Evolutionary conservation across 192 early-diverging fungal genomes (phyloP), one percentile per base, ranked within the genome.

Genomic region (Radiomyces spectabilis): DNA sequence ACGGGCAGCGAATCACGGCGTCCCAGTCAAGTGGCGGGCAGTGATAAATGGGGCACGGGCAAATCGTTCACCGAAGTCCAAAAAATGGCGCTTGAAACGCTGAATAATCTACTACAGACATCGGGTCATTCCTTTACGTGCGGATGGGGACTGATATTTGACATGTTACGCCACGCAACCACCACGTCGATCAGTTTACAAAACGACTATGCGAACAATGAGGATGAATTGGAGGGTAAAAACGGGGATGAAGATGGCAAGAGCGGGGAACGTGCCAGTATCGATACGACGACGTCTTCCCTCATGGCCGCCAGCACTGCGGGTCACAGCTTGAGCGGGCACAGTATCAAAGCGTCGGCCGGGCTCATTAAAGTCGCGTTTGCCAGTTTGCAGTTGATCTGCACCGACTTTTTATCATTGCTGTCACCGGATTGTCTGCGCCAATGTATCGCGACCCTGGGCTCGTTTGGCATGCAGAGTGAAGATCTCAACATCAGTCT

Each of bases 401-500:
- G 94, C 65, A 89, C 88, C 1, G 97, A 99, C 61, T 96, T 97
- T 55, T 55, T 99, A 37, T 78, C 88, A 5, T 74, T 88, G 5
- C 63, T 97, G 59, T 73, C 75, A 13, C 87, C 94, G 2, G 68
- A 68, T 6, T 82, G 86, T 39, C 59, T 99, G 37, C 77, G 82
- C 13, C 79, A 83, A 32, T 93, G 91, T 55, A 91, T 97, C 49
- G 77, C 87, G 43, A 83, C 87, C 0, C 54, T 97, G 24, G 85
- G 77, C 13, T 66, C 73, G 22, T 97, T 93, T 80, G 91, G 91
- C 1, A 59, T 77, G 19, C 89, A 94, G 59, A 68, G 66, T 12
- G 89, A 92, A 26, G 97, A 97, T 63, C 67, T 97, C 35, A 99
- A 99, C 64, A 95, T 99, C 37, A 83, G 88, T 41, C 68, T 99